These are phyloP conservation scores for Galerina sulciceps DNA, from an alignment of 768 basidiomycete genomes.

Conservation along the genomic window DNA sequence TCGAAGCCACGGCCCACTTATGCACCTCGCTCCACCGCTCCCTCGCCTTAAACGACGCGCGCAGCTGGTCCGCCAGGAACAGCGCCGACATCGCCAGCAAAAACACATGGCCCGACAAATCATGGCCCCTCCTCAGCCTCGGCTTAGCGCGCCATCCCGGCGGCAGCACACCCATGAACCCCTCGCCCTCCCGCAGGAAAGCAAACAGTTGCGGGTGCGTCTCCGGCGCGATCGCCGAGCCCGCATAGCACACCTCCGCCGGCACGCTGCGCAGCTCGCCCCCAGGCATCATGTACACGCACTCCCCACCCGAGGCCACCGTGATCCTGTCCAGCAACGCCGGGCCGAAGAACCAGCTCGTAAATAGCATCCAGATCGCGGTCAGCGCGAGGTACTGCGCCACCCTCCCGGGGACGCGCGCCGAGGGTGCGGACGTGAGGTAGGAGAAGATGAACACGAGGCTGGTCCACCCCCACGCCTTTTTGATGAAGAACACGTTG, in stretches of 20 bases:
- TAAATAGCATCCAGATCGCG: conserved; percentile 73
- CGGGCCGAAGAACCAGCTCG: conserved; percentile 89
- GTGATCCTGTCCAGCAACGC: conserved; percentile 71
- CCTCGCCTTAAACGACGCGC: conserved; percentile 48
- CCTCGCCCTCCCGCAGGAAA: not conserved
- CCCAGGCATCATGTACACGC: conserved; percentile 65
- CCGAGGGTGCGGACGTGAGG: conserved; percentile 55
- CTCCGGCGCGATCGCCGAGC: conserved; percentile 52
- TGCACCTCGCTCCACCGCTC: conserved; percentile 48
- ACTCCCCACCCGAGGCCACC: conserved; percentile 74
- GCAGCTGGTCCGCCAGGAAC: conserved; percentile 79
- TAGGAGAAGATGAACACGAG: conserved; percentile 63
- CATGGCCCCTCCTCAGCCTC: conserved; percentile 80
- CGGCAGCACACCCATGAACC: conserved; percentile 14
- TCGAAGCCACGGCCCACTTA: conserved; percentile 48
- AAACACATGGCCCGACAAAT: conserved; percentile 94
- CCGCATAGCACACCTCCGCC: conserved; percentile 56
- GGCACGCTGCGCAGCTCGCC: conserved; percentile 61
- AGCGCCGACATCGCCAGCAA: conserved; percentile 80
- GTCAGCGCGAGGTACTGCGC: conserved; percentile 64
- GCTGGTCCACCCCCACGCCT: conserved; percentile 91
- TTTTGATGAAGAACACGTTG: conserved; percentile 89
- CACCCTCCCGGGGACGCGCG: conserved; percentile 46
- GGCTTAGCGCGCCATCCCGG: conserved; percentile 55
- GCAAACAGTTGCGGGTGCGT: conserved; percentile 72